Base-by-base conservation (phyloP, 768 basidiomycete species). In the Pisolithus tinctorius region DNA sequence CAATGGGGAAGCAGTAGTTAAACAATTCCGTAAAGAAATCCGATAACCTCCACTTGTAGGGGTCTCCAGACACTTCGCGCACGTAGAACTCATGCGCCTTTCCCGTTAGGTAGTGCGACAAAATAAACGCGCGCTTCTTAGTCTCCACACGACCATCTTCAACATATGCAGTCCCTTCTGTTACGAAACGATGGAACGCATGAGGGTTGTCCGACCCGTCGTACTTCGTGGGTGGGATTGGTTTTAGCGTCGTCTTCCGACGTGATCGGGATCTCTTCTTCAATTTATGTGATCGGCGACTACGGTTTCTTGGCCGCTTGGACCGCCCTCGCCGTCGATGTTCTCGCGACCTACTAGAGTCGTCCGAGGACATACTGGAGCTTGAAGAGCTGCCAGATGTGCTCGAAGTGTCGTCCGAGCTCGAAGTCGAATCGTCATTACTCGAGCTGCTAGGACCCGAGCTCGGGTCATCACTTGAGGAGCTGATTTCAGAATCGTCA, bases 41-140 rank as follows among this genome's bases (percentile, higher is more conserved):
- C 9, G 53, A 25, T 0, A 67, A 17, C 2, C 17, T 55, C 62
- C 61, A 71, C 3, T 54, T n/a, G 9, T 59, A 54, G 34, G 59
- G 49, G 6, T 62, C 60, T 1, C 52, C 46, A 0, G 69, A 55
- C 0, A 73, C 67, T n/a, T 62, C 57, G n/a, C 60, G 54, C 1
- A 60, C 58, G 42, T 71, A 74, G 41, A 69, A 71, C 16, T 68
- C 55, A 45, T n/a, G n/a, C n/a, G n/a, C n/a, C n/a, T n/a, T n/a
- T n/a, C n/a, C n/a, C n/a, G n/a, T n/a, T n/a, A n/a, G 65, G 64
- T 0, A 71, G 71, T 0, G 58, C 58, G 0, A 62, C 69, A 1
- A 52, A 62, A 63, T 52, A 25, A 61, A 62, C 0, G 65, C 63
- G 4, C 47, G 55, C 2, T 60, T 48, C 4, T 41, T 27, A 1